Conservation (phyloP, 306 rosid genomes). For the barrel medic (Medicago truncatula) region MtrunA17r5.0-ANR NC_053042.1:17687501-17688000, state of each 20-base stretch:
- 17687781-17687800: not conserved
- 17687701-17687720: conserved; percentile 11
- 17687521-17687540: conserved; percentile 98
- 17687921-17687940: conserved; percentile 10
- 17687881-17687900: not conserved
- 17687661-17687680: conserved; percentile 1
- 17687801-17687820: not conserved
- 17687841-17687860: not conserved
- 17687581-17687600: conserved; percentile 11
- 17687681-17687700: not conserved
- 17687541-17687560: conserved; percentile 42
- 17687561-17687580: conserved; percentile 10
- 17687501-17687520: conserved; percentile 82
- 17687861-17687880: not conserved
- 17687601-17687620: not conserved
- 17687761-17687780: conserved; percentile 10
- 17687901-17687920: conserved; percentile 20
- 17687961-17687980: not conserved
- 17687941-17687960: not conserved
- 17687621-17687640: conserved; percentile 1
- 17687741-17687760: not conserved
- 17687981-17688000: conserved; percentile 16
- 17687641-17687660: not conserved
- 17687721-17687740: conserved; percentile 1
- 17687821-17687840: not conserved